Evolutionary conservation across 805 yeast species (phyloP).

Genomic region (Groenewaldozyma tartarivorans): DNA sequence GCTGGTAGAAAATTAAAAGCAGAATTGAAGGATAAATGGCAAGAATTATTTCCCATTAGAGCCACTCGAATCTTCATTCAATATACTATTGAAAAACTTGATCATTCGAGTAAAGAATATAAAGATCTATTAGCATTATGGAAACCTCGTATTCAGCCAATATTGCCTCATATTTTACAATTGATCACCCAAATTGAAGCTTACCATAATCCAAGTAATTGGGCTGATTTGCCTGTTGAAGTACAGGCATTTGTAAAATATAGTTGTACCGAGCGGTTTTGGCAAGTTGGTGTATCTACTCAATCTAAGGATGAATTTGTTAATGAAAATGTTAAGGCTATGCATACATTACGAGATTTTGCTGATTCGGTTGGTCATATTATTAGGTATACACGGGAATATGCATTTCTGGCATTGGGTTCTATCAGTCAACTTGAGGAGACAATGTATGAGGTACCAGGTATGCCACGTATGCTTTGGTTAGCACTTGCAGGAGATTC

Average conservation of each 20-base stretch:
- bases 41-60: conserved; percentile 86
- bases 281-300: conserved; percentile 97
- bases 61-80: conserved; percentile 93
- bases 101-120: conserved; percentile 69
- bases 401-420: conserved; percentile 82
- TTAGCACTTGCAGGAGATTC: conserved; percentile 77
- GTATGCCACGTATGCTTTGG: conserved; percentile 68
- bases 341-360: conserved; percentile 87
- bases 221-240: conserved; percentile 78
- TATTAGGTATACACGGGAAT: conserved; percentile 90
- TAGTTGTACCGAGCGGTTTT: conserved; percentile 85
- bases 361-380: conserved; percentile 97
- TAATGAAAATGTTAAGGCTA: conserved; percentile 89
- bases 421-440: conserved; percentile 85
- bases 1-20: conserved; percentile 68
- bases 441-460: conserved; percentile 78
- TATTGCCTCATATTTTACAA: conserved; percentile 83
- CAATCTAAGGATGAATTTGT: conserved; percentile 91
- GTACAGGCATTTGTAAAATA: conserved; percentile 88
- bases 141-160: conserved; percentile 90
- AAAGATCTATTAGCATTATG: conserved; percentile 62
- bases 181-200: conserved; percentile 85
- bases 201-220: conserved; percentile 86
- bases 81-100: conserved; percentile 86
- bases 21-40: conserved; percentile 83